A percentile compares a stretch with the other conserved stretches of the same genome.
phyloP scores from a whole-genome alignment of 352 stramenopile genomes.

The Phytopythium mirpurense region DNA sequence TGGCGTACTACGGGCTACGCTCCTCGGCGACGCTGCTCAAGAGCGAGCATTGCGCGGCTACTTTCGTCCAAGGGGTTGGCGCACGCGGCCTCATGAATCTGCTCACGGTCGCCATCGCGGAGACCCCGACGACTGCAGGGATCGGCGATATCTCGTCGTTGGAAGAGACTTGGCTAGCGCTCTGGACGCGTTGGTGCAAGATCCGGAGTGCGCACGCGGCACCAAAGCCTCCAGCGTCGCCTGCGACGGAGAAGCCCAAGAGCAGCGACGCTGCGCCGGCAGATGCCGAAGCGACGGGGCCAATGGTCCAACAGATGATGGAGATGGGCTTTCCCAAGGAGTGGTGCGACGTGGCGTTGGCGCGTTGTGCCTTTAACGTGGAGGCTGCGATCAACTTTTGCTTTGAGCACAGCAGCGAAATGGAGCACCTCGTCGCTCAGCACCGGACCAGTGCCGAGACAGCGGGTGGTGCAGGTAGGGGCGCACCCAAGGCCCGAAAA shows the following conservation, averaged over 20 bases:
- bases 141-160: conserved; percentile 66
- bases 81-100: conserved; percentile 55
- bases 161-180: conserved; percentile 74
- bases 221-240: conserved; percentile 18
- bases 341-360: conserved; percentile 88
- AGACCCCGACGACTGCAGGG: conserved; percentile 60
- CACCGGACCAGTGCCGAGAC: conserved; percentile 56
- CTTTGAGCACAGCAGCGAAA: conserved; percentile 90
- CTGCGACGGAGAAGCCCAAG: conserved; percentile 23
- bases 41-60: conserved; percentile 53
- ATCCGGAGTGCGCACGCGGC: conserved; percentile 45
- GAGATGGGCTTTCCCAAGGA: conserved; percentile 92
- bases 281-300: conserved; percentile 31
- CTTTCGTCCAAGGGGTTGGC: conserved; percentile 58
- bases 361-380: conserved; percentile 83
- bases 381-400: conserved; percentile 91
- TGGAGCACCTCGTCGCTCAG: conserved; percentile 83
- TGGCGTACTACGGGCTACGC: conserved; percentile 76
- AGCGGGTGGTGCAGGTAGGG: conserved; percentile 12
- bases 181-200: conserved; percentile 75
- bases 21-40: conserved; percentile 66
- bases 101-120: conserved; percentile 61
- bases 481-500: conserved; percentile 25
- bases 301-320: conserved; percentile 91
- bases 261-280: conserved; percentile 16